phyloP scores from a whole-genome alignment of 176 grass and related monocot species.

The Raddia guianensis region DNA sequence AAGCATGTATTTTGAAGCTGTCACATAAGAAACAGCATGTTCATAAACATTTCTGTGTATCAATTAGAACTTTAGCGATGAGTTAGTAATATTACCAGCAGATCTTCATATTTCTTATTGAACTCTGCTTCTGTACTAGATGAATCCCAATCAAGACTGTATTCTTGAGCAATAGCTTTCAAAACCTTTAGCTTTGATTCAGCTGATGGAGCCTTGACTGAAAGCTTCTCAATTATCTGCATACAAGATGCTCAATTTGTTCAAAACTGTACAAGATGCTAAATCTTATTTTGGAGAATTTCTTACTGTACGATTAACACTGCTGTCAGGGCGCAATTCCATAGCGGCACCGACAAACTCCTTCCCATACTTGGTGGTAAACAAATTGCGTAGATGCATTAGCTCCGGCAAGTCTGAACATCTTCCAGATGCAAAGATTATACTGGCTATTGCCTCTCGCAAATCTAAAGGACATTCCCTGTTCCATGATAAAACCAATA shows the following conservation, averaged over 20 bases:
- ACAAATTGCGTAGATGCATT: slow-evolving; percentile 81
- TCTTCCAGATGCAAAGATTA: slow-evolving; percentile 97
- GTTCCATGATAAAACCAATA: slow-evolving; percentile 42
- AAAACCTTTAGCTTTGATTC: slow-evolving; percentile 85
- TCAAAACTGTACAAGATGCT: slow-evolving; percentile 5
- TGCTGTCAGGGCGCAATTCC: slow-evolving; percentile 82
- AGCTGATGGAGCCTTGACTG: slow-evolving; percentile 79
- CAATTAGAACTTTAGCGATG: slow-evolving; percentile 14
- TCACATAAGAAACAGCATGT: slow-evolving; percentile 18
- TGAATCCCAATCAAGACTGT: slow-evolving; percentile 89
- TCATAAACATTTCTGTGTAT: slow-evolving; percentile 28
- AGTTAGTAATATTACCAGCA: slow-evolving; percentile 65
- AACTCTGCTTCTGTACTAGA: slow-evolving; percentile 85
- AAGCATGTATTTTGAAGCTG: neutral
- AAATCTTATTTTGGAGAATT: slow-evolving; percentile 20
- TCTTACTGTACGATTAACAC: slow-evolving; percentile 93
- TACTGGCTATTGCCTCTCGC: slow-evolving; percentile 79
- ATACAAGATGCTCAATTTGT: slow-evolving; percentile 19
- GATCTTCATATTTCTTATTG: slow-evolving; percentile 91
- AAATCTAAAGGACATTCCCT: slow-evolving; percentile 95
- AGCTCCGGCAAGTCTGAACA: slow-evolving; percentile 98
- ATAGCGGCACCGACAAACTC: slow-evolving; percentile 82
- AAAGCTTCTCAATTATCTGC: slow-evolving; percentile 98
- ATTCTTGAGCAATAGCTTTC: slow-evolving; percentile 80
- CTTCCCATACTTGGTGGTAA: slow-evolving; percentile 91